Evolutionary conservation across 2,329 filamentous ascomycete species (phyloP).

Genomic region (Pezicula carpinea): DNA sequence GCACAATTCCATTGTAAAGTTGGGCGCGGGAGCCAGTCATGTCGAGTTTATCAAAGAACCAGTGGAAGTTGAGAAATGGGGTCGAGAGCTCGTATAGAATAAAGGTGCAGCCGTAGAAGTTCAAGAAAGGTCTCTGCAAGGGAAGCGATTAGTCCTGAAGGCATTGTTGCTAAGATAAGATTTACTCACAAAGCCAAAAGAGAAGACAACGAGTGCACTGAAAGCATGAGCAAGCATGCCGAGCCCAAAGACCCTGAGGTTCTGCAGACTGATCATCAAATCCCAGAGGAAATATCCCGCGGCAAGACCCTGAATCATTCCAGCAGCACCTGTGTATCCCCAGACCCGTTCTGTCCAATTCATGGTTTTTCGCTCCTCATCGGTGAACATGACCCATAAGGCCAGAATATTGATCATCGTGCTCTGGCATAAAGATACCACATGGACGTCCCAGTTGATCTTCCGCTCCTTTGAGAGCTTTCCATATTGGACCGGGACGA

Average conservation of each 20-base stretch:
- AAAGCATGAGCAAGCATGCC: constrained; percentile 68
- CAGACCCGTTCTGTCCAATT: constrained; percentile 65
- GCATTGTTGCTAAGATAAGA: neutral
- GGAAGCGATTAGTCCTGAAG: constrained; percentile 8
- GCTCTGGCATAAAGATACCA: constrained; percentile 79
- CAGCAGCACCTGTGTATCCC: constrained; percentile 70
- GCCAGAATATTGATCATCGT: constrained; percentile 66
- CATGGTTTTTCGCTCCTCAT: constrained; percentile 65
- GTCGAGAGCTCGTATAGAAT: constrained; percentile 85
- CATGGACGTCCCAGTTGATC: constrained; percentile 81
- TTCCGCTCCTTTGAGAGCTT: constrained; percentile 55
- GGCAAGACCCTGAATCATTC: constrained; percentile 71
- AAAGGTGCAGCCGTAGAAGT: constrained; percentile 76
- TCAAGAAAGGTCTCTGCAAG: constrained; percentile 70
- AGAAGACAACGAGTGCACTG: constrained; percentile 69
- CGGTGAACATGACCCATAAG: constrained; percentile 66
- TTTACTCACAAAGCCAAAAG: constrained; percentile 70
- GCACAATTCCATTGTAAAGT: constrained; percentile 70
- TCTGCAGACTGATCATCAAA: constrained; percentile 61
- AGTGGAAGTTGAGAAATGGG: constrained; percentile 83
- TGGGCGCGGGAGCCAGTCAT: constrained; percentile 72
- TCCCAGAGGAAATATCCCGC: constrained; percentile 86
- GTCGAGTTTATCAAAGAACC: constrained; percentile 84
- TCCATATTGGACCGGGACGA: constrained; percentile 62
- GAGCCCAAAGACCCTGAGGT: constrained; percentile 60